These are phyloP conservation scores for Xylaria intraflava DNA, from an alignment of 495 filamentous ascomycete genomes.

Conservation along the genomic window DNA sequence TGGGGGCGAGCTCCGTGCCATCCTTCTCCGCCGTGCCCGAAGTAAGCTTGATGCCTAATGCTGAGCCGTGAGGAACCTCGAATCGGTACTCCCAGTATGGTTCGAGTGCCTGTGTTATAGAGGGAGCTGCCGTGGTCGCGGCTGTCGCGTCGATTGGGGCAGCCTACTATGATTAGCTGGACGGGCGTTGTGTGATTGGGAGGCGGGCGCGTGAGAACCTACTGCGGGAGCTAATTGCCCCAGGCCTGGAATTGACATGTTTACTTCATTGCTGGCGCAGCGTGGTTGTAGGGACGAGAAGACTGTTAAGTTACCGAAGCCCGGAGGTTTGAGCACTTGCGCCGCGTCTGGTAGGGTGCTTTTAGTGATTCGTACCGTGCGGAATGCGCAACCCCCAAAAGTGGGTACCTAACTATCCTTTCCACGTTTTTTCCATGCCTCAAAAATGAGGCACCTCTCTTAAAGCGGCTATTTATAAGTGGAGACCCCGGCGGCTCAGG, in stretches of 20 bases:
- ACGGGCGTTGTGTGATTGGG: background rate
- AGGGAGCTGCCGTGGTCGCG: conserved; percentile 17
- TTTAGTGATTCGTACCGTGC: no score
- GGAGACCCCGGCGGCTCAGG: no score
- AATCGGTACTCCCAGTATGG: conserved; percentile 80
- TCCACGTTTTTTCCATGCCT: no score
- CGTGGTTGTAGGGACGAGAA: background rate
- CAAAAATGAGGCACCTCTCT: no score
- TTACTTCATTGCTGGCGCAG: conserved; percentile 5
- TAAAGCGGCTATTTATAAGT: no score
- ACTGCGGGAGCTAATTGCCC: conserved; percentile 43
- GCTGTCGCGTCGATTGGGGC: conserved; percentile 16
- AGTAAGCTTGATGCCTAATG: conserved; percentile 52
- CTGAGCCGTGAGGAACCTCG: conserved; percentile 65
- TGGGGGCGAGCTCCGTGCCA: conserved; percentile 84
- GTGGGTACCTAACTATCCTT: no score
- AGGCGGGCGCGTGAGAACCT: conserved; percentile 8
- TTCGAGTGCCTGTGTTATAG: conserved; percentile 31
- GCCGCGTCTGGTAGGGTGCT: no score
- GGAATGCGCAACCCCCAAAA: no score
- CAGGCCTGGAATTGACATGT: conserved; percentile 47
- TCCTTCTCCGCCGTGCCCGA: conserved; percentile 88
- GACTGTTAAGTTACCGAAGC: background rate
- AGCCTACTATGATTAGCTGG: conserved; percentile 17
- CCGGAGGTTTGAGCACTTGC: background rate